These are phyloP conservation scores for Spergularia azorica DNA, from an alignment of 179 eudicot genomes.

Conservation along the genomic window DNA sequence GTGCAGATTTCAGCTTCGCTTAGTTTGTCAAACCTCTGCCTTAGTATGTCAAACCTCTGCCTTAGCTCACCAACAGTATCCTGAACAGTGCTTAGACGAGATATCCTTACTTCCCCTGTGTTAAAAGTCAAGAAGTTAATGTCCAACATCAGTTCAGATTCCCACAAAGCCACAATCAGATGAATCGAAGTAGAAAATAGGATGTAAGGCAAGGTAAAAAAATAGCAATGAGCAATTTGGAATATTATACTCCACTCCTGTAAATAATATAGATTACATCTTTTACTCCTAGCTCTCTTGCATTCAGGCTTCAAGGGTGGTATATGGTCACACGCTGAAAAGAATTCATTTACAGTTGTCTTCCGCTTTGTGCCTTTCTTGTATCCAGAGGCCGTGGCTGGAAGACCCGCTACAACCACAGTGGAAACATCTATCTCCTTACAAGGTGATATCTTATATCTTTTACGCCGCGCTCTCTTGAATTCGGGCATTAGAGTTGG, in stretches of 20 bases:
- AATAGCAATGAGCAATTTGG: background rate
- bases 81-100: too few relatives aligned
- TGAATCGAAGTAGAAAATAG: background rate
- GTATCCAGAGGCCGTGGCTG: background rate
- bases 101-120: too few relatives aligned
- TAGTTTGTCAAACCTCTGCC: too few relatives aligned
- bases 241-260: background rate
- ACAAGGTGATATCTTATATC: background rate
- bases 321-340: background rate
- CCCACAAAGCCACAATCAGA: background rate
- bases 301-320: conserved; percentile 5
- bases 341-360: background rate
- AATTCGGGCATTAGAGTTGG: conserved; percentile 11
- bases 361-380: conserved; percentile 5
- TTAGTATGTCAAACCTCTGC: too few relatives aligned
- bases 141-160: too few relatives aligned
- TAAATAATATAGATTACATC: background rate
- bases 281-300: conserved; percentile 7
- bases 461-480: conserved; percentile 21
- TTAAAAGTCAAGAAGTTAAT: too few relatives aligned
- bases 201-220: background rate
- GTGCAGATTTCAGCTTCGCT: too few relatives aligned
- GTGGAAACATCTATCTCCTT: conserved; percentile 5
- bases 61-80: too few relatives aligned
- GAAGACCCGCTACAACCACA: background rate